phyloP scores from a whole-genome alignment of 345 rosid genomes.

The Salix udensis region DNA sequence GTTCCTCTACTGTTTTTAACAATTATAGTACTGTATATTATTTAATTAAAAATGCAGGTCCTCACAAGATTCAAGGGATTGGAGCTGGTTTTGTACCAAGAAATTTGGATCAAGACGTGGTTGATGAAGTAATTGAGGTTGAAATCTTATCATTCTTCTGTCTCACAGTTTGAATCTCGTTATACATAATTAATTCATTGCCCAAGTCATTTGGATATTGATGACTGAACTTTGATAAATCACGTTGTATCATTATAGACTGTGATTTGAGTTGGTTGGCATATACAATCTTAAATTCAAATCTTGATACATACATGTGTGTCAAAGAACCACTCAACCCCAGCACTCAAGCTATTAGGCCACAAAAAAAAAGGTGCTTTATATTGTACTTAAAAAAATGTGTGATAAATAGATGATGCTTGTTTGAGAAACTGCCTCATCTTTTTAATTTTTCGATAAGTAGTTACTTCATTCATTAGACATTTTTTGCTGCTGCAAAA shows the following conservation, averaged over 20 bases:
- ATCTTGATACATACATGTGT: neutral
- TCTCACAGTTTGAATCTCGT: constrained; percentile 2
- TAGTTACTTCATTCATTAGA: too few relatives aligned
- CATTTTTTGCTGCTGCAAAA: too few relatives aligned
- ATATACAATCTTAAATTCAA: neutral
- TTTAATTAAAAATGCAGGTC: constrained; percentile 50
- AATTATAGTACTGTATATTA: neutral
- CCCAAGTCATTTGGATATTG: neutral
- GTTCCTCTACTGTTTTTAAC: neutral
- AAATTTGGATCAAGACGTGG: constrained; percentile 61
- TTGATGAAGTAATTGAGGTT: constrained; percentile 90
- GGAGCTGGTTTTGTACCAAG: constrained; percentile 97
- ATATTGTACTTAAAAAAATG: too few relatives aligned
- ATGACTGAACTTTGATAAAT: neutral
- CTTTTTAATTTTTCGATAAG: too few relatives aligned
- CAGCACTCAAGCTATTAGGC: too few relatives aligned
- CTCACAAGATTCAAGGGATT: constrained; percentile 99
- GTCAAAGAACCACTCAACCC: too few relatives aligned
- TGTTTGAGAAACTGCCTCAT: too few relatives aligned
- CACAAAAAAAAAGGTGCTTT: too few relatives aligned
- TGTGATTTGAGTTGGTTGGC: neutral
- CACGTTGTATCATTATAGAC: neutral
- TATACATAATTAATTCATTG: neutral
- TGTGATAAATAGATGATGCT: too few relatives aligned
- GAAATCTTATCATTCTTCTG: constrained; percentile 11